Conservation (phyloP, 2,329 filamentous ascomycete species). For the Claviceps sp. region DNA sequence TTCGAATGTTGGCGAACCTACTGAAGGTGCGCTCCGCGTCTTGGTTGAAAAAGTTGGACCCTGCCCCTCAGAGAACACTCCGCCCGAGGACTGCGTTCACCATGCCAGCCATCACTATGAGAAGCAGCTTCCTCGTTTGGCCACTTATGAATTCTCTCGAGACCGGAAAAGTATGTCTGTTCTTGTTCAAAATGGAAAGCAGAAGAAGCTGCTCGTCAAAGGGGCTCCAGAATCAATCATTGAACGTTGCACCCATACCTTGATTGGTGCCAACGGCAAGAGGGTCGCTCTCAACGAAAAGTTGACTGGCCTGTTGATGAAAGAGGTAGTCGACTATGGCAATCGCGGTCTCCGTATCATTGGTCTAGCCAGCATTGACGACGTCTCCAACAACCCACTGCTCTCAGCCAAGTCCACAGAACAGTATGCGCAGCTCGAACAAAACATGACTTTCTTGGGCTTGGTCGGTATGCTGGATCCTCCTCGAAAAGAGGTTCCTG, state of each 20-base stretch:
- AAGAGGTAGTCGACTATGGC: slow-evolving; percentile 79
- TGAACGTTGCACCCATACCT: slow-evolving; percentile 73
- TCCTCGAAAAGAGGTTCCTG: slow-evolving; percentile 79
- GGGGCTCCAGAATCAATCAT: slow-evolving; percentile 91
- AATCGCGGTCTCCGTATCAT: slow-evolving; percentile 90
- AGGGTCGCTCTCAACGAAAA: slow-evolving; percentile 58
- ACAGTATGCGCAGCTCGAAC: slow-evolving; percentile 79
- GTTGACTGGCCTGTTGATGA: slow-evolving; percentile 55
- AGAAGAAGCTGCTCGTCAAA: slow-evolving; percentile 83
- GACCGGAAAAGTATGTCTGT: slow-evolving; percentile 99
- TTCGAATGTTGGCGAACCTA: slow-evolving; percentile 82
- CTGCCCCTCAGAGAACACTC: slow-evolving; percentile 42
- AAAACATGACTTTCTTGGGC: slow-evolving; percentile 86
- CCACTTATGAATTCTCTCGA: slow-evolving; percentile 92
- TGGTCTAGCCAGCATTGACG: slow-evolving; percentile 73
- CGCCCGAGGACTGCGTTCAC: slow-evolving; percentile 56
- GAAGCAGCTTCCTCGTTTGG: slow-evolving; percentile 56
- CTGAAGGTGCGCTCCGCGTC: slow-evolving; percentile 82
- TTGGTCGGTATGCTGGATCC: slow-evolving; percentile 95
- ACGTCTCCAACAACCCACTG: slow-evolving; percentile 57
- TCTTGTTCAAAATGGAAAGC: slow-evolving; percentile 55
- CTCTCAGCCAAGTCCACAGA: slow-evolving; percentile 67
- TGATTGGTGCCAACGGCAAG: slow-evolving; percentile 68
- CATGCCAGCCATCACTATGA: slow-evolving; percentile 79
- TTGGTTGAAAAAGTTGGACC: slow-evolving; percentile 92